A percentile compares a stretch with the other conserved stretches of the same genome.
These are phyloP conservation scores for Lupinus albus DNA, from an alignment of 306 rosid species.

Conservation along the genomic window DNA sequence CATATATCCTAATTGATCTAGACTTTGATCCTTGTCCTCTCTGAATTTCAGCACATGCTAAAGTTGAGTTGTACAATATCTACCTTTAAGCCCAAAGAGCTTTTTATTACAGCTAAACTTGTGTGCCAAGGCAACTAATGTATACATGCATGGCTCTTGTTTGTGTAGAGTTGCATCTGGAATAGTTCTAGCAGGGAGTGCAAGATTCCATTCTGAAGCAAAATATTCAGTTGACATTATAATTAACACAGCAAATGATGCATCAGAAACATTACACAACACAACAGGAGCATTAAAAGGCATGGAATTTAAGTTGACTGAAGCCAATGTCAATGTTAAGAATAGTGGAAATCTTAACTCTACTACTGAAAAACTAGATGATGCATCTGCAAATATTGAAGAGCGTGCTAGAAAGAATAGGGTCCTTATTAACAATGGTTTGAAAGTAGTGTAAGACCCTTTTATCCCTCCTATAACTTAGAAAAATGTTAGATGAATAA, in stretches of 20 bases:
- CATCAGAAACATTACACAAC: conserved; percentile 65
- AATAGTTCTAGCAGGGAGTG: conserved; percentile 68
- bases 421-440: conserved; percentile 56
- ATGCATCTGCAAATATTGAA: conserved; percentile 58
- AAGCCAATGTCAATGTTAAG: conserved; percentile 33
- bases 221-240: conserved; percentile 61
- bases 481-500: neutral
- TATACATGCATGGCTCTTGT: conserved; percentile 16
- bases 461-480: neutral
- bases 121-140: conserved; percentile 20
- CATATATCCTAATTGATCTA: too few species aligned
- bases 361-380: conserved; percentile 59
- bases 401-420: conserved; percentile 63
- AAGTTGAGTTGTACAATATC: neutral
- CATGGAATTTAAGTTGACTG: conserved; percentile 49
- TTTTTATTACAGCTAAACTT: too few species aligned
- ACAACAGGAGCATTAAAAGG: conserved; percentile 70
- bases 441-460: conserved; percentile 59
- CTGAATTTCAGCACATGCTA: too few species aligned
- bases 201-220: conserved; percentile 66
- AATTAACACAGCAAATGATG: conserved; percentile 73
- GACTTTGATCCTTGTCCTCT: too few species aligned
- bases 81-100: too few species aligned
- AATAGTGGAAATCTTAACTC: conserved; percentile 52
- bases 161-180: conserved; percentile 65